Evolutionary conservation across 371 early-diverging fungal genomes (phyloP).

Genomic region (Massospora cicadina): DNA sequence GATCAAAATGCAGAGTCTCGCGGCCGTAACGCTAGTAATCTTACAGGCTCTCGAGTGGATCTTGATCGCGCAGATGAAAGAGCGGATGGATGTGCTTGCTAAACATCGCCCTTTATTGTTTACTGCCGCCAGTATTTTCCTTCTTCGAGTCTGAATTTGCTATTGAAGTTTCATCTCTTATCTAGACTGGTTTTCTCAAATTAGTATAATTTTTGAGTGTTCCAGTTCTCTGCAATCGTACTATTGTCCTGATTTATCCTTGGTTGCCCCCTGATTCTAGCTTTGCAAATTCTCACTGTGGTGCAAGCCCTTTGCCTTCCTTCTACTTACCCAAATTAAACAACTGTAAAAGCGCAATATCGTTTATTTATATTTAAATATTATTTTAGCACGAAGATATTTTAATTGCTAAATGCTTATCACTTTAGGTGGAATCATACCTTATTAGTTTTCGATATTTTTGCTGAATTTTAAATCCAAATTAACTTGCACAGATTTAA

Average conservation of each 20-base stretch:
- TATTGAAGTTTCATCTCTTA: neutral
- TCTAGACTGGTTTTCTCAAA: neutral
- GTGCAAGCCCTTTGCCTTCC: neutral
- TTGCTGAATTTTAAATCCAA: no score
- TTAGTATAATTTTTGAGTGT: neutral
- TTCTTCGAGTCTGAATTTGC: neutral
- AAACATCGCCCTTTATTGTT: constrained; percentile 2
- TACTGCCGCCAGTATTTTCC: neutral
- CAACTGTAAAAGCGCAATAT: no score
- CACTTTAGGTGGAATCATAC: no score
- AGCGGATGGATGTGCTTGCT: constrained; percentile 19
- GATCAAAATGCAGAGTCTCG: constrained; percentile 25
- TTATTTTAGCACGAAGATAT: no score
- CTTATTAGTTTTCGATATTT: no score
- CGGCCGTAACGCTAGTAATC: constrained; percentile 16
- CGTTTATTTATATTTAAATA: no score
- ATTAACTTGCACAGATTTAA: no score
- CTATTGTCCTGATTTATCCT: neutral
- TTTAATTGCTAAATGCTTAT: no score
- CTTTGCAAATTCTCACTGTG: neutral
- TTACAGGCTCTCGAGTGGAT: constrained; percentile 18
- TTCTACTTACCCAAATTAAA: neutral
- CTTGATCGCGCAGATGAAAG: constrained; percentile 18
- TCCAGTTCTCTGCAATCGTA: neutral
- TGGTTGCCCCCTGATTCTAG: neutral